Percentiles rank a stretch among this genome's conserved stretches.
These are phyloP conservation scores for Penstemon barbatus DNA, from an alignment of 257 asterid genomes.

Conservation along the genomic window DNA sequence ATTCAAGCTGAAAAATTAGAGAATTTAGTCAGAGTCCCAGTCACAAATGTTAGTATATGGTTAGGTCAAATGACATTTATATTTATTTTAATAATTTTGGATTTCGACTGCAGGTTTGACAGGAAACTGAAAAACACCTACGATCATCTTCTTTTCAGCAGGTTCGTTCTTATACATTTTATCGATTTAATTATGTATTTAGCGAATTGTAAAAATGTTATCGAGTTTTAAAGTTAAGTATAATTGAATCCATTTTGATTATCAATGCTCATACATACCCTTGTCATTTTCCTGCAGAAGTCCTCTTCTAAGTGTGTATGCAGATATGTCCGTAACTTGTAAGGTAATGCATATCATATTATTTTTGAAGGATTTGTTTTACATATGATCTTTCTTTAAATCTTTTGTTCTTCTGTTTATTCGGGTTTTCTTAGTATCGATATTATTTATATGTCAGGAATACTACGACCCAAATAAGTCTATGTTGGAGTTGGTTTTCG, in stretches of 20 bases:
- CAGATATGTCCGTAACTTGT: slow-evolving; percentile 98
- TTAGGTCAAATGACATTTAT: slow-evolving; percentile 28
- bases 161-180: slow-evolving; percentile 40
- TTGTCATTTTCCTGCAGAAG: slow-evolving; percentile 65
- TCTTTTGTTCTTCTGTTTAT: neutral
- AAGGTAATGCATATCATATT: slow-evolving; percentile 54
- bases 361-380: slow-evolving; percentile 3
- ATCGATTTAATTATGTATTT: neutral
- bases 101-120: slow-evolving; percentile 77
- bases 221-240: neutral
- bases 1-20: slow-evolving; percentile 45
- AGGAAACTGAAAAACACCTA: slow-evolving; percentile 86
- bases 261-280: slow-evolving; percentile 11
- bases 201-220: neutral
- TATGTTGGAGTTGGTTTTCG: slow-evolving; percentile 94
- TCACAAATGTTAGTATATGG: slow-evolving; percentile 92
- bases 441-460: slow-evolving; percentile 53
- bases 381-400: neutral
- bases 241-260: neutral
- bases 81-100: neutral
- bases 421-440: neutral
- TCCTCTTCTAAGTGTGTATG: slow-evolving; percentile 94
- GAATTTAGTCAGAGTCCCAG: slow-evolving; percentile 92
- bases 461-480: slow-evolving; percentile 79
- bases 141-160: slow-evolving; percentile 94